phyloP scores from a whole-genome alignment of 192 early-diverging fungal genomes.

The Coemansia sp. region DNA sequence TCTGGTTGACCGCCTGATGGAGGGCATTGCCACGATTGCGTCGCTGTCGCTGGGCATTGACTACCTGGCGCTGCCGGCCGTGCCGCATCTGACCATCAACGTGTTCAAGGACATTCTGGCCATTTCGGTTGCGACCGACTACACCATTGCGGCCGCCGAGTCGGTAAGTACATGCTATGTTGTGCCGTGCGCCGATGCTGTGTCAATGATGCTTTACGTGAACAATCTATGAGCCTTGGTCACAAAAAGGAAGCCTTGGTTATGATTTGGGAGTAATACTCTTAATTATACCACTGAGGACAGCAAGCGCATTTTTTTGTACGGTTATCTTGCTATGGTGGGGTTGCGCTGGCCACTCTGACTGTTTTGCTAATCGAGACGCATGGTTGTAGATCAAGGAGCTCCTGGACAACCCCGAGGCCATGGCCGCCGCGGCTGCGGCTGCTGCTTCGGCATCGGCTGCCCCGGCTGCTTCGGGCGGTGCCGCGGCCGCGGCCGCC shows the following conservation, averaged over 20 bases:
- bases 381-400: constrained; percentile 93
- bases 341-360: too few relatives aligned
- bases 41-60: constrained; percentile 76
- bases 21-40: constrained; percentile 69
- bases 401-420: constrained; percentile 86
- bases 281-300: constrained; percentile 71
- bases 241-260: too few relatives aligned
- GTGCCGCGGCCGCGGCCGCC: constrained; percentile 67
- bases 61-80: constrained; percentile 78
- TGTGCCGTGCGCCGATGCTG: neutral
- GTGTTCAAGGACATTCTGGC: constrained; percentile 96
- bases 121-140: constrained; percentile 84
- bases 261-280: constrained; percentile 56
- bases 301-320: constrained; percentile 2
- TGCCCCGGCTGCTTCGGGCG: constrained; percentile 56
- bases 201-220: constrained; percentile 43
- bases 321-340: too few relatives aligned
- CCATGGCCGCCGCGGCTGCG: constrained; percentile 72
- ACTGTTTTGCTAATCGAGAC: too few relatives aligned
- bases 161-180: constrained; percentile 56
- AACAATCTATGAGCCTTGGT: constrained; percentile 53
- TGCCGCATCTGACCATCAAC: constrained; percentile 96
- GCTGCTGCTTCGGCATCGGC: constrained; percentile 76
- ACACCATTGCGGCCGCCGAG: constrained; percentile 87
- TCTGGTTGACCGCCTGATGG: constrained; percentile 63